These are phyloP conservation scores for Kalmusia sp. DNA, from an alignment of 2,329 filamentous ascomycete species.

Conservation along the genomic window DNA sequence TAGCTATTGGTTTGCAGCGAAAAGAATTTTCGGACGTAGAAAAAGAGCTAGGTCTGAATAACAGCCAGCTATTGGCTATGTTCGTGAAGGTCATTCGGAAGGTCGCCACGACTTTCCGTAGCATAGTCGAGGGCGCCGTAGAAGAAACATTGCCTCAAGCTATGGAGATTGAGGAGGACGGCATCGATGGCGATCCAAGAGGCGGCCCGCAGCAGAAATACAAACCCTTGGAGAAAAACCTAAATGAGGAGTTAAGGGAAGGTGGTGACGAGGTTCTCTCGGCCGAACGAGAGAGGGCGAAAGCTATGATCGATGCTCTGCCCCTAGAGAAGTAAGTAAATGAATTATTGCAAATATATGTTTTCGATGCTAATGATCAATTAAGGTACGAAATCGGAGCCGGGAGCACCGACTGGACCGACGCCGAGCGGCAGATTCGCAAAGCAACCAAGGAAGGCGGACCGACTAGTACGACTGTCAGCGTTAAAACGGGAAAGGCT, in stretches of 20 bases:
- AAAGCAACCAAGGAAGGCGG: constrained; percentile 56
- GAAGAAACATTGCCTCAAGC: constrained; percentile 55
- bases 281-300: constrained; percentile 78
- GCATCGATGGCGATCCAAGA: constrained; percentile 67
- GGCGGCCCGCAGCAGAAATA: constrained; percentile 67
- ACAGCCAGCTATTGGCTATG: constrained; percentile 88
- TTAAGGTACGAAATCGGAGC: constrained; percentile 55
- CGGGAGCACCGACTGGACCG: constrained; percentile 61
- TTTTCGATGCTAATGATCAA: constrained; percentile 13
- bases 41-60: constrained; percentile 75
- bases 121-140: constrained; percentile 75
- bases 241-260: constrained; percentile 85
- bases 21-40: constrained; percentile 85
- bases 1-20: constrained; percentile 86
- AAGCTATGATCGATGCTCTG: constrained; percentile 86
- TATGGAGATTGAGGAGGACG: constrained; percentile 53
- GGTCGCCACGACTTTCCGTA: constrained; percentile 78
- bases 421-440: constrained; percentile 75
- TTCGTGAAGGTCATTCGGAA: constrained; percentile 97
- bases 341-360: too few species aligned
- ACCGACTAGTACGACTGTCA: constrained; percentile 71
- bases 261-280: constrained; percentile 78
- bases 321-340: constrained; percentile 80
- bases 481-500: constrained; percentile 77
- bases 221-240: constrained; percentile 70